Evolutionary conservation across 768 basidiomycete species (phyloP), one percentile per base, ranked within the genome.

Genomic region (Brasilioporus rufonigricans): DNA sequence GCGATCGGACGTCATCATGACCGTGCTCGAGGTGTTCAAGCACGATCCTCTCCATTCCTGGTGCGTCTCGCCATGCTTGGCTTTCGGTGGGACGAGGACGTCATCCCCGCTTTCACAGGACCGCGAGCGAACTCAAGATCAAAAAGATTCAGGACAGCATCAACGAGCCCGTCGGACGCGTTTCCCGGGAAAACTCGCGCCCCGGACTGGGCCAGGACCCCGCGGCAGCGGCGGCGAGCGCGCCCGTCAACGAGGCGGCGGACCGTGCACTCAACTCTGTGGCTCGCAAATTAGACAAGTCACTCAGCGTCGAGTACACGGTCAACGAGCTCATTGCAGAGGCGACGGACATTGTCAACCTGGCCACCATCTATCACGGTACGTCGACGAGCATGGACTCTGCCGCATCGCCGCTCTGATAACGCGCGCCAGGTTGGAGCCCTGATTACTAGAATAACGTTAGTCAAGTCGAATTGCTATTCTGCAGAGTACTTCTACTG

Each of bases 21-120:
- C 95, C 1, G 89, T 99, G 4, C 78, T 99, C 35, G 95, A 97
- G 65, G 96, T 98, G 14, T 97, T 98, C 83, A 93, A 91, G 69
- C 84, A 96, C 65, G 96, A 99, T 69, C 96, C 97, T 6, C 79
- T 99, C 19, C 91, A 98, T 63, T 87, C 84, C 29, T 98, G 96
- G 95, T 93, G 46, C 33, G 83, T 61, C 53, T 12, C 57, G 35
- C 29, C 45, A 13, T 21, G 8, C 26, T 48, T 35, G 43, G 12
- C 16, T 35, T 26, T 31, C 24, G 18, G n/a, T n/a, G 2, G 12
- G 16, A n/a, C 9, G 11, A 21, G n/a, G 23, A 16, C n/a, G 5
- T n/a, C n/a, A n/a, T n/a, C n/a, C n/a, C n/a, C 10, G 2, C 21
- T n/a, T n/a, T n/a, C 6, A 7, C 56, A 91, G 89, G 91, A 87